Evolutionary conservation across 2,329 filamentous ascomycete genomes (phyloP), one percentile per base, ranked within the genome.

Genomic region (Acephala macrosclerotiorum): DNA sequence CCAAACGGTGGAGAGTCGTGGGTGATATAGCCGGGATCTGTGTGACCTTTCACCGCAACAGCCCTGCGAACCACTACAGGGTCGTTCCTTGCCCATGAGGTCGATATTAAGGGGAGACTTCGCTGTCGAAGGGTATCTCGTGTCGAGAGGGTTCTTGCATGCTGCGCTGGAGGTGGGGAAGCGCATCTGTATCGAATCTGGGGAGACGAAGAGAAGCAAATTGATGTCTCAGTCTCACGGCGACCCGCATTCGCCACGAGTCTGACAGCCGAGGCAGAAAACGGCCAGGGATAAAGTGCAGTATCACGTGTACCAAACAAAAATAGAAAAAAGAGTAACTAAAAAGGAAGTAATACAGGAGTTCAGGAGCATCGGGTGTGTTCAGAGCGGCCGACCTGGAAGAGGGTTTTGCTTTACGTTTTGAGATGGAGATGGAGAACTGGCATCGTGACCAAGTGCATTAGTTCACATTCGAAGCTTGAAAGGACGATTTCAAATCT

Each of bases 161-260:
- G 40, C 18, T 42, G 40, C n/a, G 40, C 7, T 42, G 40, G 11
- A 40, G 4, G n/a, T 42, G 40, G 16, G 40, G 16, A 42, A 18
- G 40, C 16, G 16, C 7, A n/a, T 2, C 16, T 6, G 14, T n/a
- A n/a, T 18, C 14, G 20, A 49, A 22, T 26, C 45, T 49, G 45
- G 45, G 20, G 45, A 49, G 7, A 20, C 11, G 45, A 49, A 26
- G 20, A 26, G 20, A 26, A 26, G 20, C 45, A 26, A 49, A 22
- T 25, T 14, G 12, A 22, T 22, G 4, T 49, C 45, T 49, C 40
- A 16, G 36, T 47, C 42, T 5, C 3, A 49, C 2, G 45, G 45
- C 45, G 45, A 26, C 45, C 45, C 22, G 45, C 45, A 49, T 49
- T 49, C 20, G 45, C 45, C 45, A 49, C 45, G 45, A 25, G 45